Evolutionary conservation across 805 yeast species (phyloP), one percentile per base, ranked within the genome.

Genomic region (Sungouiella thailandica): DNA sequence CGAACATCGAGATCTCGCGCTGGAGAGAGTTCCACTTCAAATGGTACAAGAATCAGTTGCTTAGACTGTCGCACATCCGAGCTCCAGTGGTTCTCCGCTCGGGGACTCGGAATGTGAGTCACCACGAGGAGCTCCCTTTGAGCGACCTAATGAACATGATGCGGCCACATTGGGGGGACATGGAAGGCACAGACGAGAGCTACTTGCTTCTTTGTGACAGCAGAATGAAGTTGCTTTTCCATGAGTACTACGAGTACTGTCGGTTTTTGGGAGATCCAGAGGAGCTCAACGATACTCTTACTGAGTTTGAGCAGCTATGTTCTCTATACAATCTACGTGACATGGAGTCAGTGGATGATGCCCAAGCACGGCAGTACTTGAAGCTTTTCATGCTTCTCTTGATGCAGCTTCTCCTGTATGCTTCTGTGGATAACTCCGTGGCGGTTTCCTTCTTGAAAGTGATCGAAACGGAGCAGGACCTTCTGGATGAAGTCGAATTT

Each of bases 11-110:
- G 2, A 37, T 28, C 4, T 23, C 13, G 16, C 30, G 36, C 8
- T 56, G 60, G 60, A 40, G 61, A 23, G 33, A 40, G 30, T 52
- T 41, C 39, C 52, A 55, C 52, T 44, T 49, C 23, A 19, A 9
- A 9, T 19, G 7, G 9, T 19, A 19, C 22, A 7, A 7, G 22
- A 19, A 19, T 7, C 8, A 19, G 8, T 19, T 19, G 22, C 8
- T 9, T 9, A 19, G 8, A 19, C 22, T 19, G 8, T 7, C 22
- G 8, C 22, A 7, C 9, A 19, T 7, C 7, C 22, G 9, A 19
- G 9, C 8, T 19, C 22, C 22, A 9, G 8, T 19, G 7, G 9
- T 9, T 19, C 22, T 19, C 9, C 22, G 9, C 9, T 7, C 22
- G 22, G 22, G 22, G 9, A 7, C 22, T 7, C 22, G 22, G 22